phyloP scores from a whole-genome alignment of 352 stramenopile genomes.

The Peronospora farinosa region DNA sequence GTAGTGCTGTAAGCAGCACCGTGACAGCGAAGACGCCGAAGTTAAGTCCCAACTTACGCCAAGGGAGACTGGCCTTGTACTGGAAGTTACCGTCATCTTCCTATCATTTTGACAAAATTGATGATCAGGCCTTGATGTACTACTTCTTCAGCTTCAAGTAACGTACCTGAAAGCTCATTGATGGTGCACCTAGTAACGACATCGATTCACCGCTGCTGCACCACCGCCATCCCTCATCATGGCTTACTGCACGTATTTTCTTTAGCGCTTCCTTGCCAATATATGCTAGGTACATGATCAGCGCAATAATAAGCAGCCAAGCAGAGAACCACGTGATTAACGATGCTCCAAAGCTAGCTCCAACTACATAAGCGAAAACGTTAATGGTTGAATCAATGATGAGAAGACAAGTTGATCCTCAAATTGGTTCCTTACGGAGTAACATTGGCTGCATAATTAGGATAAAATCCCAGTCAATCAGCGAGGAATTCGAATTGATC shows the following conservation, averaged over 20 bases:
- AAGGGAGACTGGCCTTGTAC: constrained; percentile 34
- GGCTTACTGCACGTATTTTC: constrained; percentile 73
- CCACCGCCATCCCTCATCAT: constrained; percentile 62
- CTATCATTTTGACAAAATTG: constrained; percentile 7
- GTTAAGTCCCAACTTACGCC: constrained; percentile 63
- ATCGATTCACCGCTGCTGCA: constrained; percentile 25
- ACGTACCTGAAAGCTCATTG: constrained; percentile 25
- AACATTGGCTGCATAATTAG: constrained; percentile 90
- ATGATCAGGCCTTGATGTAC: neutral
- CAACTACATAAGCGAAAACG: constrained; percentile 21
- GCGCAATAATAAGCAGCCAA: constrained; percentile 59
- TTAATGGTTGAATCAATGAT: neutral
- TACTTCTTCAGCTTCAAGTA: neutral
- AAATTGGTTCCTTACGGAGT: constrained; percentile 23
- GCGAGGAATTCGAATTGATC: constrained; percentile 37
- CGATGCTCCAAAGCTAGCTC: constrained; percentile 57
- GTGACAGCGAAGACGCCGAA: constrained; percentile 74
- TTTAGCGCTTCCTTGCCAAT: constrained; percentile 68
- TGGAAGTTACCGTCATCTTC: constrained; percentile 25
- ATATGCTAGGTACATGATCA: constrained; percentile 79
- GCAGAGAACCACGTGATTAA: constrained; percentile 86
- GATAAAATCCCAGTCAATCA: constrained; percentile 93
- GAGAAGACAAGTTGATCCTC: neutral
- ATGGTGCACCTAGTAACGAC: constrained; percentile 29
- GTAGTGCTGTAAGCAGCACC: constrained; percentile 83